Conservation (phyloP, 371 early-diverging fungal genomes). For the Mortierella sp. region DNA sequence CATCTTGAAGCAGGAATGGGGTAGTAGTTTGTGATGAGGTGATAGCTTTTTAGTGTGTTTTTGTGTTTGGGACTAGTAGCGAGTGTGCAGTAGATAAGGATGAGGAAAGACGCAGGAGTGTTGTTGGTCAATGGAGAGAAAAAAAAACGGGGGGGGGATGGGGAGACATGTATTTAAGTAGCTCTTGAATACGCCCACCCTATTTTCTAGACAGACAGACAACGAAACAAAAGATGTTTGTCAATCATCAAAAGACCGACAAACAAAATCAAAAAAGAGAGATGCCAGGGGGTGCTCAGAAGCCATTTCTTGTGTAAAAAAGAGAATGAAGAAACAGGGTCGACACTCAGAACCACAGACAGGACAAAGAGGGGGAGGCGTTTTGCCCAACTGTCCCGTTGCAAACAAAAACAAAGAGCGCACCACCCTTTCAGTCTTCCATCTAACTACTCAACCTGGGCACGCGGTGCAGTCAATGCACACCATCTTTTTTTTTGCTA, state of each 20-base stretch:
- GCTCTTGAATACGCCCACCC: neutral
- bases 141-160: neutral
- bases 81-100: neutral
- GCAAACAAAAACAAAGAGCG: too few species aligned
- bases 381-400: too few species aligned
- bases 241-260: neutral
- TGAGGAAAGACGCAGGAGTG: neutral
- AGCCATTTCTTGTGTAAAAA: too few species aligned
- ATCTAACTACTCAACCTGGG: too few species aligned
- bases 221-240: neutral
- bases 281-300: neutral
- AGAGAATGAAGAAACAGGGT: neutral
- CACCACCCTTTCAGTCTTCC: too few species aligned
- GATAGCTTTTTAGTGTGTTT: too few species aligned
- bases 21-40: too few species aligned
- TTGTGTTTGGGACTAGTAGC: too few species aligned
- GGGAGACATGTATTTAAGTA: neutral
- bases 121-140: neutral
- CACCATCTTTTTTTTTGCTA: too few species aligned
- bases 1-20: too few species aligned
- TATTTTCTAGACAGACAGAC: neutral
- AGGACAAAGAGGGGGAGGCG: too few species aligned
- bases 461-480: too few species aligned
- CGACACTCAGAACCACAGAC: neutral
- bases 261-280: neutral